Conservation (phyloP, 306 rosid species). For the Lathyrus aphaca region DNA sequence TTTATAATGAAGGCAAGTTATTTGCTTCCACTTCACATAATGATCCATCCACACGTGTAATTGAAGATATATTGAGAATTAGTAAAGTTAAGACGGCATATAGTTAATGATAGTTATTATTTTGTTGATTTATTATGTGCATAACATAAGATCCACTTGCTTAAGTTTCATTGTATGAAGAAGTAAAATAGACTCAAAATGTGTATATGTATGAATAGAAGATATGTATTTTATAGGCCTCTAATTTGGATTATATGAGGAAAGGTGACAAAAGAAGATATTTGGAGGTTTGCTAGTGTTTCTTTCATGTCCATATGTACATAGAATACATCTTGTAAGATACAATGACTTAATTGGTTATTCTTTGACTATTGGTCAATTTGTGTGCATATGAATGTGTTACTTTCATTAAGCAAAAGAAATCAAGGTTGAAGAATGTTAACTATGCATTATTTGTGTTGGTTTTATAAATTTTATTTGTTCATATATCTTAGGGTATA, state of each 20-base stretch:
- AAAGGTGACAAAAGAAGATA: constrained; percentile 46
- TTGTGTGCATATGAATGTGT: constrained; percentile 1
- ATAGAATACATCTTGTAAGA: constrained; percentile 2
- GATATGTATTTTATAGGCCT: not conserved
- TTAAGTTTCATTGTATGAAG: constrained; percentile 26
- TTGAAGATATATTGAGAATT: constrained; percentile 51
- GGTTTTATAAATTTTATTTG: not conserved
- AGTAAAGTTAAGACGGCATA: constrained; percentile 25
- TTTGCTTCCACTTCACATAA: constrained; percentile 94
- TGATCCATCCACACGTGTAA: constrained; percentile 61
- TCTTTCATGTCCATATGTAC: not conserved
- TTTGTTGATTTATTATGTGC: constrained; percentile 35
- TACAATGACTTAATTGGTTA: not conserved
- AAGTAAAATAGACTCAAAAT: constrained; percentile 39
- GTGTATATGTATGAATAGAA: not conserved
- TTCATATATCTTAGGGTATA: not conserved
- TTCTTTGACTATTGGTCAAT: constrained; percentile 11
- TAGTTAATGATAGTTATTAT: not conserved
- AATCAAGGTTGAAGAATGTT: constrained; percentile 2
- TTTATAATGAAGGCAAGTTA: constrained; percentile 65
- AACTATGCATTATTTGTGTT: constrained; percentile 1
- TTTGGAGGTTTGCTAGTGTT: constrained; percentile 45
- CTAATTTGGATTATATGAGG: constrained; percentile 22
- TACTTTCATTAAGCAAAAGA: constrained; percentile 25
- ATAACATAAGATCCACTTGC: constrained; percentile 51